Percentiles rank a stretch among this genome's conserved stretches.
These are phyloP conservation scores for Fusarium floridanum DNA, from an alignment of 2,329 filamentous ascomycete genomes.

Conservation along the genomic window DNA sequence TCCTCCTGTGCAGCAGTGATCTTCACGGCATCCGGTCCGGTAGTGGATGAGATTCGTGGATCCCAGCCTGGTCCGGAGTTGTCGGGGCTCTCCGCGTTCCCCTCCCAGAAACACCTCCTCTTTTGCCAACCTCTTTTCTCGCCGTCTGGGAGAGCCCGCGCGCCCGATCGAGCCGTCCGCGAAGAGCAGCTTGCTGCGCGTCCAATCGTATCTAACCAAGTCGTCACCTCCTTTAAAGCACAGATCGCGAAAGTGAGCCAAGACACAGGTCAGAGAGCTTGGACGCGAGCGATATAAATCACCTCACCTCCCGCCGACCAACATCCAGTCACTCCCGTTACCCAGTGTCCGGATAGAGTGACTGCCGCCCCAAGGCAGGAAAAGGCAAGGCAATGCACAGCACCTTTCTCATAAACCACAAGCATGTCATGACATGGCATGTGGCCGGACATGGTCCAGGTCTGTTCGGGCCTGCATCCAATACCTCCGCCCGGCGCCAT, in stretches of 20 bases:
- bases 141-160: background rate
- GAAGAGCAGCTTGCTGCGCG: background rate
- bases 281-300: conserved; percentile 16
- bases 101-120: conserved; percentile 11
- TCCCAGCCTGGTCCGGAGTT: conserved; percentile 30
- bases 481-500: conserved; percentile 26
- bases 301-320: conserved; percentile 3
- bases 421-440: conserved; percentile 5
- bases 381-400: background rate
- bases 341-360: conserved; percentile 16
- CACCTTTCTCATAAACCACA: conserved; percentile 3
- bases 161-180: conserved; percentile 5
- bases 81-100: conserved; percentile 34
- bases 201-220: background rate
- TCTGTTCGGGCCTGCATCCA: conserved; percentile 29
- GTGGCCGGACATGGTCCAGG: conserved; percentile 35
- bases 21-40: conserved; percentile 32
- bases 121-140: background rate
- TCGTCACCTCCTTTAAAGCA: background rate
- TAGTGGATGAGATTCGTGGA: conserved; percentile 28
- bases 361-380: background rate
- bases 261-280: background rate
- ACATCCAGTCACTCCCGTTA: background rate
- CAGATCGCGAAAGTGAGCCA: background rate
- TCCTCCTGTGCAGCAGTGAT: conserved; percentile 5